phyloP scores from a whole-genome alignment of 371 early-diverging fungal species.

The Rhizopus arrhizus region DNA sequence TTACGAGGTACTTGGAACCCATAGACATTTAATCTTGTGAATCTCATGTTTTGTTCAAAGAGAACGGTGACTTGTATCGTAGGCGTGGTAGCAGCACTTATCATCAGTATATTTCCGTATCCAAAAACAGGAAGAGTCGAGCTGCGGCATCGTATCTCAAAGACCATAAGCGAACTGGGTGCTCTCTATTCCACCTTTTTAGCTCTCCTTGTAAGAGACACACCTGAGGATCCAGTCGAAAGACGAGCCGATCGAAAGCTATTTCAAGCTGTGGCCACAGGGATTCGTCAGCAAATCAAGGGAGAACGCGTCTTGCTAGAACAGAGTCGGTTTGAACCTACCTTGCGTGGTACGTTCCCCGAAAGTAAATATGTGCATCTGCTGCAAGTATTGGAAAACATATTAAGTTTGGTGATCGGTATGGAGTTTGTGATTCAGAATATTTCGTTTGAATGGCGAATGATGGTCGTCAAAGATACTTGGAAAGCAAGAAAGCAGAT shows the following conservation, averaged over 20 bases:
- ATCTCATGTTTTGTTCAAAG: conserved; percentile 13
- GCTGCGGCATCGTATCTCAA: conserved; percentile 45
- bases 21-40: background rate
- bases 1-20: conserved; percentile 28
- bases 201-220: conserved; percentile 36
- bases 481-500: conserved; percentile 50
- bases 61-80: conserved; percentile 37
- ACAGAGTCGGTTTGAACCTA: conserved; percentile 54
- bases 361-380: conserved; percentile 43
- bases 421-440: conserved; percentile 45
- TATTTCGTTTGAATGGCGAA: conserved; percentile 36
- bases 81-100: conserved; percentile 42
- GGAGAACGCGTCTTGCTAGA: conserved; percentile 45
- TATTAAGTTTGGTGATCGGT: conserved; percentile 43
- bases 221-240: conserved; percentile 15
- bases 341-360: conserved; percentile 50
- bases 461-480: conserved; percentile 35
- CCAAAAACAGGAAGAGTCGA: conserved; percentile 48
- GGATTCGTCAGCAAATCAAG: conserved; percentile 44
- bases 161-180: conserved; percentile 39
- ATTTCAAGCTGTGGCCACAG: conserved; percentile 36
- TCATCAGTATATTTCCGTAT: conserved; percentile 44
- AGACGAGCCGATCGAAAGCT: conserved; percentile 32
- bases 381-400: conserved; percentile 45
- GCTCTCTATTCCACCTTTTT: conserved; percentile 47